Evolutionary conservation across 2,329 filamentous ascomycete species (phyloP), one percentile per base, ranked within the genome.

Genomic region (Penicillium sp.): DNA sequence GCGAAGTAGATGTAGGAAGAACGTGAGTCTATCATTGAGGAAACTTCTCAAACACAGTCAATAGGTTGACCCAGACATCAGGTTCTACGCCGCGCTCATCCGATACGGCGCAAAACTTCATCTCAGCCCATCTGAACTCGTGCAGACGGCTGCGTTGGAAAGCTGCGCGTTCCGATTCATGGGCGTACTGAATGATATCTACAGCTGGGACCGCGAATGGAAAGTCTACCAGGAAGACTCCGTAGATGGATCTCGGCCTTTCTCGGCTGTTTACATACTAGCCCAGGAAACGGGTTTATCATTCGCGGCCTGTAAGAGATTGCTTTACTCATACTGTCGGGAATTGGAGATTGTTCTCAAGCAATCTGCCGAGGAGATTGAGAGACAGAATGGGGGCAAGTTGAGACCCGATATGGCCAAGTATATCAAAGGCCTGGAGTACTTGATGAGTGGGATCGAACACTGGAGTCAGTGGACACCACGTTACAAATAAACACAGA

Each of bases 171-270:
- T 68, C 24, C 58, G 65, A n/a, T 64, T 66, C 42, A 22, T 67
- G 47, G 58, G 67, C 28, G 53, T 61, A 2, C 53, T 69, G 22
- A 69, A 69, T 53, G 67, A 69, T 51, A 60, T 69, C 1, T 69
- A 65, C 51, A 69, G 67, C 55, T 69, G 67, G 67, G 64, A 68
- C 15, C 58, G 56, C 7, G 65, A 68, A 58, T 69, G 64, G 62
- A 65, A 61, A 40, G 53, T 59, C 10, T 61, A 63, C 45, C 62
- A 64, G 33, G 49, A 49, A 2, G 57, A 58, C 19, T 42, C 26
- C 22, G 59, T 64, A 15, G 65, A 68, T 53, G 67, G 67, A 26
- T 38, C 67, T 1, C 56, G 26, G 8, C 64, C 62, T 17, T 62
- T 69, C 49, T 69, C 67, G 28, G 58, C 65, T 13, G 54, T 69